Conservation (phyloP, 305 asterid genomes). For the Rubia occidens region DNA sequence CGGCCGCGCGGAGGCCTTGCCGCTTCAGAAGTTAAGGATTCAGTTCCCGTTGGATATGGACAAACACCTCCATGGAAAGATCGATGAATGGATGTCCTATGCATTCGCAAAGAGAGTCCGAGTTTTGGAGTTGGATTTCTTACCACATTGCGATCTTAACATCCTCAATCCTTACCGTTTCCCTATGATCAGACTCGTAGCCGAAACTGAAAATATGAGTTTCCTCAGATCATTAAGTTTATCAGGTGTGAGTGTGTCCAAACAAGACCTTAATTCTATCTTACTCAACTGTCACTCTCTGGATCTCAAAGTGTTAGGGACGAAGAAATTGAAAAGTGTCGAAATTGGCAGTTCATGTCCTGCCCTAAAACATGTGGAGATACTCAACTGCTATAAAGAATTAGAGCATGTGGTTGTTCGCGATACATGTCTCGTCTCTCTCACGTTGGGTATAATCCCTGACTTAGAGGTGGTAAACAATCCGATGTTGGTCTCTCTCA, state of each 20-base stretch:
- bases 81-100: background rate
- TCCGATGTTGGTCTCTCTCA: background rate
- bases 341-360: background rate
- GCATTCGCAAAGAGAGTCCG: background rate
- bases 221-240: background rate
- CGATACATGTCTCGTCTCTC: background rate
- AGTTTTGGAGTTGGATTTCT: background rate
- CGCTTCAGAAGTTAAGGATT: background rate
- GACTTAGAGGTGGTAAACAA: background rate
- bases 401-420: background rate
- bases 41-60: background rate
- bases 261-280: background rate
- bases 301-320: background rate
- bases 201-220: background rate
- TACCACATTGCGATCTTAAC: background rate
- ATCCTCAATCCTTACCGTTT: background rate
- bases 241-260: background rate
- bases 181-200: background rate
- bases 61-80: background rate
- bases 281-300: background rate
- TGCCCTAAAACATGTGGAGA: background rate
- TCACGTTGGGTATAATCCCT: background rate
- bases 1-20: background rate
- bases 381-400: background rate
- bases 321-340: background rate